Conservation (phyloP, 345 rosid genomes). For the Litchi chinensis region DNA sequence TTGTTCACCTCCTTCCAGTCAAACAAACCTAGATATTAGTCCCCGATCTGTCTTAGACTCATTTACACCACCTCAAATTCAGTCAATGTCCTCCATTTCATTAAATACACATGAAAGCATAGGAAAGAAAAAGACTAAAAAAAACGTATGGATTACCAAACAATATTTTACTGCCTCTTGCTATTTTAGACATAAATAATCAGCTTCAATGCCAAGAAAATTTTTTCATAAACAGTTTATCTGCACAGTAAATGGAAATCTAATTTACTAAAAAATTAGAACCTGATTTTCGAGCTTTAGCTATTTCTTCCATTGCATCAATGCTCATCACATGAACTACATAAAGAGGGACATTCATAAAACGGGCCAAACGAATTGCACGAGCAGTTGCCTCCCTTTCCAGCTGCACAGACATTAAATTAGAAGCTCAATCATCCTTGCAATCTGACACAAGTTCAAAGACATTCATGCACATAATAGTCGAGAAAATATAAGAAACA, state of each 20-base stretch:
- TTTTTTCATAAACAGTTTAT: not conserved
- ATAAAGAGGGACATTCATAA: slow-evolving; percentile 92
- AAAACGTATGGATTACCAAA: not conserved
- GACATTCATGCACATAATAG: not conserved
- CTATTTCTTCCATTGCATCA: slow-evolving; percentile 98
- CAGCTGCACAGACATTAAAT: slow-evolving; percentile 51
- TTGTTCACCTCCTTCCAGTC: too few relatives aligned
- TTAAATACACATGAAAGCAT: not conserved
- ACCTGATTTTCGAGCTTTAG: slow-evolving; percentile 94
- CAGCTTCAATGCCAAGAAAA: not conserved
- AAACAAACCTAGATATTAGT: too few relatives aligned
- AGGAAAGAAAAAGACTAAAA: not conserved
- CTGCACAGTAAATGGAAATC: slow-evolving; percentile 4
- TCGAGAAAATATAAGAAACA: not conserved
- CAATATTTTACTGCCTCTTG: not conserved
- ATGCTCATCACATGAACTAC: slow-evolving; percentile 99
- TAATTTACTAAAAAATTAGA: not conserved
- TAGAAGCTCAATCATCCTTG: slow-evolving; percentile 18
- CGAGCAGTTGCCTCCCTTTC: slow-evolving; percentile 98
- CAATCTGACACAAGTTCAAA: slow-evolving; percentile 7
- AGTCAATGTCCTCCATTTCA: not conserved
- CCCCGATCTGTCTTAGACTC: not conserved
- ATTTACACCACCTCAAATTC: not conserved
- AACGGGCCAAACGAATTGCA: slow-evolving; percentile 86
- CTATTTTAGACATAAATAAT: not conserved